Evolutionary conservation across 768 basidiomycete species (phyloP).

Genomic region (Russula dissimulans): DNA sequence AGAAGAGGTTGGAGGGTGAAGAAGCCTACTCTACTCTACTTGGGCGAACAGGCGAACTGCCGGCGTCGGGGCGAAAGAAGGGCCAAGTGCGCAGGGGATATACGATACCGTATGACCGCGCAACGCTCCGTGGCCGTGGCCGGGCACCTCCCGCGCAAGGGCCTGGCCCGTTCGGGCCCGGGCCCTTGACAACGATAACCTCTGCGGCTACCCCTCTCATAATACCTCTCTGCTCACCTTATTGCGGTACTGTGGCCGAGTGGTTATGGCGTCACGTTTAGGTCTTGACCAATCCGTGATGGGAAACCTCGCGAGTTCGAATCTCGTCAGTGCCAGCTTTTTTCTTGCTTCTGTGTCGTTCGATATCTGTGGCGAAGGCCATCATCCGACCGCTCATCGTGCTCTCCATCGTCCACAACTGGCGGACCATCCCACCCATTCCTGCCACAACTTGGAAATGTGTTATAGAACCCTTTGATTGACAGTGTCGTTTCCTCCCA

Average conservation of each 20-base stretch:
- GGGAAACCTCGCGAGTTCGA: constrained; percentile 53
- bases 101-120: not conserved
- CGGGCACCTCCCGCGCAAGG: too few relatives aligned
- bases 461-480: not conserved
- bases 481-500: not conserved
- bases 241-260: constrained; percentile 45
- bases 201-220: not conserved
- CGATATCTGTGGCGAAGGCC: too few relatives aligned
- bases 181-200: too few relatives aligned
- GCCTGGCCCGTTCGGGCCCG: not conserved
- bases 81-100: not conserved
- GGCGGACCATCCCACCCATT: not conserved
- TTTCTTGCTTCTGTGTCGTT: constrained; percentile 7
- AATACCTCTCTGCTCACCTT: not conserved
- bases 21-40: not conserved
- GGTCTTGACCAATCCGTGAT: constrained; percentile 39
- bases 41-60: not conserved
- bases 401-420: too few relatives aligned
- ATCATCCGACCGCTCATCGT: too few relatives aligned
- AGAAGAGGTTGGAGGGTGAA: not conserved
- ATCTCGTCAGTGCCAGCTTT: constrained; percentile 48
- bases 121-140: not conserved
- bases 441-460: constrained; percentile 7
- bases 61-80: constrained; percentile 8
- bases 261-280: constrained; percentile 55